phyloP scores from a whole-genome alignment of 306 rosid species.

The Malus orientalis region DNA sequence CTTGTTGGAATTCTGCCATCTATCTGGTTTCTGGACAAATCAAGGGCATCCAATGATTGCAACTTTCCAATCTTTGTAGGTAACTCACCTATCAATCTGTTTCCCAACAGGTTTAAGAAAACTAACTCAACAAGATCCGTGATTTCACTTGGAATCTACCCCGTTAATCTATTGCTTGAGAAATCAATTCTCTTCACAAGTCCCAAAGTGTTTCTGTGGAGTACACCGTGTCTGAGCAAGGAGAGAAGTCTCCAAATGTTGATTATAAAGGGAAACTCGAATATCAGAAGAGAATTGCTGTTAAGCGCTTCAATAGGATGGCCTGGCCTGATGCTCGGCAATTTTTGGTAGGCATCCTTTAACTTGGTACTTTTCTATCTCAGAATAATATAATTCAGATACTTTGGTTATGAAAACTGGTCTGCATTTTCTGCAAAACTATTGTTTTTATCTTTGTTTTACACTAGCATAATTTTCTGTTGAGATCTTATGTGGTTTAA shows the following conservation, averaged over 20 bases:
- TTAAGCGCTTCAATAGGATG: constrained; percentile 41
- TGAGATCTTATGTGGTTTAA: not conserved
- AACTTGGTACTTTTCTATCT: not conserved
- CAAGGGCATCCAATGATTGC: not conserved
- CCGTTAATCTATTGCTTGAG: constrained; percentile 21
- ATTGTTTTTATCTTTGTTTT: not conserved
- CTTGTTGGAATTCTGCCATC: constrained; percentile 16
- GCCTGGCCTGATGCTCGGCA: constrained; percentile 85
- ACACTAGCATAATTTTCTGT: not conserved
- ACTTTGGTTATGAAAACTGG: not conserved
- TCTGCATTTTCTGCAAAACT: not conserved
- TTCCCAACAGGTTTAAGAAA: constrained; percentile 4
- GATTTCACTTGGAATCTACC: constrained; percentile 10
- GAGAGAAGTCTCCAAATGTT: constrained; percentile 81
- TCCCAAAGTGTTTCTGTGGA: constrained; percentile 57
- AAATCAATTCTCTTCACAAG: constrained; percentile 12
- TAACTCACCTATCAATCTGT: constrained; percentile 21
- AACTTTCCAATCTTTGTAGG: constrained; percentile 12
- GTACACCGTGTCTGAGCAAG: constrained; percentile 80
- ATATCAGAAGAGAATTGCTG: constrained; percentile 67
- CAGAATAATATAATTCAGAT: not conserved
- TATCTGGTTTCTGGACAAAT: constrained; percentile 18
- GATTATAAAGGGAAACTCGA: constrained; percentile 80
- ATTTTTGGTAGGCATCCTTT: constrained; percentile 43
- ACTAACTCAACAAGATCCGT: not conserved